Evolutionary conservation across 1,284 basidiomycete species (phyloP).

Genomic region (Ganoderma boninense): DNA sequence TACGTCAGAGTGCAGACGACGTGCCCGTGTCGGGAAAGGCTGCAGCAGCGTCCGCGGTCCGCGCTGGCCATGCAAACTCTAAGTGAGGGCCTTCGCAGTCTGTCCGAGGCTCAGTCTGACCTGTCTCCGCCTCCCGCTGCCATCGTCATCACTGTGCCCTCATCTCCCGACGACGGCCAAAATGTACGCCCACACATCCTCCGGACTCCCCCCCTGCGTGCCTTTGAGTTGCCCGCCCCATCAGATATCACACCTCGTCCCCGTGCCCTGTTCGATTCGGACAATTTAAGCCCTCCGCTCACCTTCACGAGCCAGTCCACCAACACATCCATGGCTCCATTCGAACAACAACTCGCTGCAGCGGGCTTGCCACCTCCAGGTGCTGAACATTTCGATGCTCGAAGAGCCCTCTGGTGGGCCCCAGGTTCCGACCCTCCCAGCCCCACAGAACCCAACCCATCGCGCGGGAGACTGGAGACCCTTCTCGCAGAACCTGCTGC

Average conservation of each 20-base stretch:
- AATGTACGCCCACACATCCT: constrained; percentile 10
- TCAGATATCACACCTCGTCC: constrained; percentile 25
- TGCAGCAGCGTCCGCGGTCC: neutral
- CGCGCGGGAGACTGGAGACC: constrained; percentile 60
- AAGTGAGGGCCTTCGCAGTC: constrained; percentile 7
- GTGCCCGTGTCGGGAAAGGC: constrained; percentile 17
- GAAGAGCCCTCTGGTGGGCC: constrained; percentile 68
- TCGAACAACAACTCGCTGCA: constrained; percentile 49
- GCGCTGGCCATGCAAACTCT: constrained; percentile 23
- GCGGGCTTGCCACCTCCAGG: constrained; percentile 66
- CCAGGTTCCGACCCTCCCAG: constrained; percentile 31
- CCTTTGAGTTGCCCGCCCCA: constrained; percentile 16
- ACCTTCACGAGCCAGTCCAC: constrained; percentile 9
- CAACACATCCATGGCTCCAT: constrained; percentile 33
- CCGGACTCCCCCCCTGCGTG: constrained; percentile 13
- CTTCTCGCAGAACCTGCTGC: constrained; percentile 58
- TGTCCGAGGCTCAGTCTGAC: neutral
- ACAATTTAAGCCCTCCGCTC: constrained; percentile 14
- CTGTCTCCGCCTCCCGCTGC: constrained; percentile 16
- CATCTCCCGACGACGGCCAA: constrained; percentile 34
- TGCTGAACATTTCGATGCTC: constrained; percentile 64
- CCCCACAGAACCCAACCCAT: constrained; percentile 42
- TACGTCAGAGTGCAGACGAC: constrained; percentile 31
- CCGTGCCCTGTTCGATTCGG: constrained; percentile 12
- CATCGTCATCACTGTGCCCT: constrained; percentile 39